Base-by-base conservation (phyloP, 73 alveolate species). In the Paramecium bursaria region DNA sequence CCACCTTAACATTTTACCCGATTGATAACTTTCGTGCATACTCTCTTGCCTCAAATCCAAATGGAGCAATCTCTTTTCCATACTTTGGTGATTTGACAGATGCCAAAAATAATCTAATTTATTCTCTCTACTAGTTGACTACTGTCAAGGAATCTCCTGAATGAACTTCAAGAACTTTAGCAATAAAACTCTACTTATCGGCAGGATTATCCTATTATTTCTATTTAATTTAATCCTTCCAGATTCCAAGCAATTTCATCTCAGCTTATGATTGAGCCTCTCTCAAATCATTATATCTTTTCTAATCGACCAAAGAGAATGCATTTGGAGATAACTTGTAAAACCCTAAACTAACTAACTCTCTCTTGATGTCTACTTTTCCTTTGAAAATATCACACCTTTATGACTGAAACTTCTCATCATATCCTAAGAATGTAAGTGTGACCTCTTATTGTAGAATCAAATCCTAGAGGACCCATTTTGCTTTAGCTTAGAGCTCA, bases 101-200 rank as follows among this genome's bases (percentile, higher is more conserved):
- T 10, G 98, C 95, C 46, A 96, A 88, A 87, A 88, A 94, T 31
- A 85, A 49, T 54, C 89, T 79, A 10, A 54, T 53, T 30, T 25
- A 39, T 42, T 79, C 31, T 42, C 76, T 79, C 13, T 52, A 39
- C 4, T 17, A 13, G 46, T 61, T 53, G 48, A 53, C n/a, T 13
- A 95, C 93, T 30, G 97, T 93, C 21, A 95, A 47, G 30, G 95
- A 77, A 86, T 95, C 99, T 2, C 99, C 99, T 33, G 99, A 93
- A 87, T 95, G 96, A 0, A 94, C 94, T 92, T 92, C 97, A 39
- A 87, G 82, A 2, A 92, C 92, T 25, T 73, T 75, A 15, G 92
- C 97, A 4, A 54, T 60, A 48, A 88, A 92, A 47, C 80, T 90
- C 73, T 77, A 53, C 29, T 86, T 80, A 5, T 51, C 51, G 4